A percentile compares a stretch with the other conserved stretches of the same genome.
Evolutionary conservation across 2,329 filamentous ascomycete species (phyloP).

Genomic region (Xylaria sp.): DNA sequence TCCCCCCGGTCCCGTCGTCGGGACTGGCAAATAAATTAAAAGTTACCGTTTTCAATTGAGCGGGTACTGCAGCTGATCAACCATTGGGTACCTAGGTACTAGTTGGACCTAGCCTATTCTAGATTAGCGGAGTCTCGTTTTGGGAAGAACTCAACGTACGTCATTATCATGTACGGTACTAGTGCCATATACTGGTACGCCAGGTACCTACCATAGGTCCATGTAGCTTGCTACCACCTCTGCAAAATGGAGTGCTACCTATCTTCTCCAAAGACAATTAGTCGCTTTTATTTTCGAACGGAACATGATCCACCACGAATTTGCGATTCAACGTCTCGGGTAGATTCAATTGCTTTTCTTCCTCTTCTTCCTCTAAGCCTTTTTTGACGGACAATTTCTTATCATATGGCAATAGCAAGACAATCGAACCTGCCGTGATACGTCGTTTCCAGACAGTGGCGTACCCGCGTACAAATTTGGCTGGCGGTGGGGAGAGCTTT

Average conservation of each 20-base stretch:
- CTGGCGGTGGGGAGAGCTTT: constrained; percentile 9
- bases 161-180: constrained; percentile 30
- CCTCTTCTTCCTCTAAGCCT: not conserved
- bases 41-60: not conserved
- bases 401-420: constrained; percentile 16
- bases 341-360: constrained; percentile 10
- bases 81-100: constrained; percentile 3
- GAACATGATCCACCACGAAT: constrained; percentile 7
- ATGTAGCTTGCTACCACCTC: not conserved
- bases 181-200: not conserved
- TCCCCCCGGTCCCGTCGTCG: too few species aligned
- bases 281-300: not conserved
- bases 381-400: not conserved
- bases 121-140: constrained; percentile 18
- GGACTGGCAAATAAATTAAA: not conserved
- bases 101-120: constrained; percentile 3
- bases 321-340: constrained; percentile 4
- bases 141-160: constrained; percentile 32
- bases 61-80: constrained; percentile 12
- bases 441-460: constrained; percentile 19
- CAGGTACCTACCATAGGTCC: not conserved
- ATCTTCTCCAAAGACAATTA: not conserved
- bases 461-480: not conserved
- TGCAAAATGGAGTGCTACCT: not conserved
- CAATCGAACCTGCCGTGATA: constrained; percentile 16